Percentiles rank a stretch among this genome's conserved stretches.
phyloP scores from a whole-genome alignment of 1,284 basidiomycete species.

The Marasmius fiardii region DNA sequence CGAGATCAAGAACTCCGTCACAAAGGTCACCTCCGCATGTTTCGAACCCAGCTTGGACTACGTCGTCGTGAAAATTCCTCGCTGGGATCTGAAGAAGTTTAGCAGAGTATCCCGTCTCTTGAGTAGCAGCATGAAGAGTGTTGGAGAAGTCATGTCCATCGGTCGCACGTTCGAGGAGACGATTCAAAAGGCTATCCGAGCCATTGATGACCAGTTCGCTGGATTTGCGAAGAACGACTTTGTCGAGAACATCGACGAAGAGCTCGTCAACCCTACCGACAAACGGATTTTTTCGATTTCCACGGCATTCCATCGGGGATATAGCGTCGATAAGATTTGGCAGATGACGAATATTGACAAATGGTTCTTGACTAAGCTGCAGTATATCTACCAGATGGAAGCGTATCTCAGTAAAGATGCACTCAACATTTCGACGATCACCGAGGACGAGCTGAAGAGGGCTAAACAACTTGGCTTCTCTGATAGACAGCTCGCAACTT shows the following conservation, averaged over 20 bases:
- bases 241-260: conserved; percentile 83
- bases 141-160: conserved; percentile 99
- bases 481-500: conserved; percentile 83
- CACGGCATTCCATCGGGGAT: conserved; percentile 84
- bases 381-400: conserved; percentile 83
- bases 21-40: conserved; percentile 94
- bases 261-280: conserved; percentile 86
- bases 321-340: conserved; percentile 95
- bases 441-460: conserved; percentile 66
- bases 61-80: conserved; percentile 96
- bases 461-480: conserved; percentile 97
- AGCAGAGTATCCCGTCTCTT: conserved; percentile 84
- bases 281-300: conserved; percentile 92
- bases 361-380: conserved; percentile 94
- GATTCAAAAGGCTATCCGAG: conserved; percentile 95
- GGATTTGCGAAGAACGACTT: conserved; percentile 92
- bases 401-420: conserved; percentile 61
- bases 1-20: conserved; percentile 97
- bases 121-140: conserved; percentile 97
- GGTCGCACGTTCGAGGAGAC: conserved; percentile 98
- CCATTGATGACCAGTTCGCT: conserved; percentile 92
- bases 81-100: conserved; percentile 99
- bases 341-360: conserved; percentile 97
- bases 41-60: conserved; percentile 99
- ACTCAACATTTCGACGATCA: conserved; percentile 69